Evolutionary conservation across 208 protist genomes (phyloP).

Genomic region (Crithidia fasciculata): DNA sequence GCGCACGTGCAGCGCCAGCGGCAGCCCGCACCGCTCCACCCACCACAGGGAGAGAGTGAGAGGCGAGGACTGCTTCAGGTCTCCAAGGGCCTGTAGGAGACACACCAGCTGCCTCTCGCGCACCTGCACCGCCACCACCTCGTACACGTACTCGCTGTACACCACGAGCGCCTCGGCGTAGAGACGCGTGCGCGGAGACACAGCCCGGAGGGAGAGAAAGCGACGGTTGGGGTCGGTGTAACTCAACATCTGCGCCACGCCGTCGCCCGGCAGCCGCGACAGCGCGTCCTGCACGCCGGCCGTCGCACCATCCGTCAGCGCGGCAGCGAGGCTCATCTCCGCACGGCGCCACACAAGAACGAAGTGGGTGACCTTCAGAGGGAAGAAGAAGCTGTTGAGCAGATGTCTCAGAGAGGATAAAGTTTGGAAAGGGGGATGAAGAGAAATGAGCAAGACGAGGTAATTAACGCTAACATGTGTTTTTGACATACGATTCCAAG

Average conservation of each 20-base stretch:
- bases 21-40: background rate
- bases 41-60: background rate
- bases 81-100: background rate
- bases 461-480: too few relatives aligned
- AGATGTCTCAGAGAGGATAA: too few relatives aligned
- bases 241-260: background rate
- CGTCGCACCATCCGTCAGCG: background rate
- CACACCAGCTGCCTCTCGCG: background rate
- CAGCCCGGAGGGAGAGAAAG: background rate
- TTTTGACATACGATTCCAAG: too few relatives aligned
- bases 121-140: background rate
- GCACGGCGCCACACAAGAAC: background rate
- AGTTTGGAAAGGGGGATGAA: too few relatives aligned
- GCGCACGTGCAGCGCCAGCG: background rate
- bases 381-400: background rate
- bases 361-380: background rate
- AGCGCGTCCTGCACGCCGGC: background rate
- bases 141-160: background rate
- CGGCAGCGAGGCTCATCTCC: background rate
- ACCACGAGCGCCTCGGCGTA: background rate
- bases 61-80: background rate
- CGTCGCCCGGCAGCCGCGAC: background rate
- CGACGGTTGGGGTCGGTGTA: background rate
- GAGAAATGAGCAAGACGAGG: too few relatives aligned
- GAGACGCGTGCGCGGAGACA: background rate